Conservation (phyloP, 2,329 filamentous ascomycete species). For the Colletotrichum tofieldiae region DNA sequence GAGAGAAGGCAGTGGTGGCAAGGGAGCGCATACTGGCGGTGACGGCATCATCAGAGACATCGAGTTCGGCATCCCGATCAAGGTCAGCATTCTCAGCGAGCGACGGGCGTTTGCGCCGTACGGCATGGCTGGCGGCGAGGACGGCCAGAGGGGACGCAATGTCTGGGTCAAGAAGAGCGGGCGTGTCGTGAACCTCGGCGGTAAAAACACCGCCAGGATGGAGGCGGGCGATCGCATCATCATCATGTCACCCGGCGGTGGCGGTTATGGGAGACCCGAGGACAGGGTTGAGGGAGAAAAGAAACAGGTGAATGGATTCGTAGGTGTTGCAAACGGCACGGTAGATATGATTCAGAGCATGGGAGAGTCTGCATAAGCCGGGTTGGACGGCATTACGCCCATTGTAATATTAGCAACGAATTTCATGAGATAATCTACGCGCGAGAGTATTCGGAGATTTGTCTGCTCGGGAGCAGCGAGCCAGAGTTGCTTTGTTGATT, state of each 20-base stretch:
- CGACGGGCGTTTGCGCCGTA: conserved; percentile 80
- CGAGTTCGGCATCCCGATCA: conserved; percentile 79
- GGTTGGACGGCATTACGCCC: neutral
- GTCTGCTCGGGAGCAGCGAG: neutral
- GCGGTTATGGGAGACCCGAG: conserved; percentile 65
- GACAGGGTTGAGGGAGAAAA: conserved; percentile 9
- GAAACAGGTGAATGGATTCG: conserved; percentile 24
- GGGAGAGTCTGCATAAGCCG: conserved; percentile 30
- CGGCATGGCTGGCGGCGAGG: conserved; percentile 78
- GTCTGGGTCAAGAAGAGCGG: conserved; percentile 69
- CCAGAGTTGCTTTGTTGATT: neutral
- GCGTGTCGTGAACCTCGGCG: conserved; percentile 69
- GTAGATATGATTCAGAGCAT: conserved; percentile 40
- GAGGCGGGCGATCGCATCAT: conserved; percentile 73
- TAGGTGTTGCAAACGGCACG: conserved; percentile 36
- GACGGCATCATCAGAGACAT: conserved; percentile 80
- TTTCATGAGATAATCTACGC: neutral
- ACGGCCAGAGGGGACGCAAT: conserved; percentile 78
- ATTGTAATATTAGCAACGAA: neutral
- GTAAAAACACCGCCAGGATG: conserved; percentile 74
- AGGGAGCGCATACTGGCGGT: conserved; percentile 74
- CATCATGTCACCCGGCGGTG: conserved; percentile 74
- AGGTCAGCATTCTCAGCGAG: conserved; percentile 80
- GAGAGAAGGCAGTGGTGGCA: conserved; percentile 73
- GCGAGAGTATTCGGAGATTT: neutral